Conservation (phyloP, 768 basidiomycete genomes). For the Russula emetica region DNA sequence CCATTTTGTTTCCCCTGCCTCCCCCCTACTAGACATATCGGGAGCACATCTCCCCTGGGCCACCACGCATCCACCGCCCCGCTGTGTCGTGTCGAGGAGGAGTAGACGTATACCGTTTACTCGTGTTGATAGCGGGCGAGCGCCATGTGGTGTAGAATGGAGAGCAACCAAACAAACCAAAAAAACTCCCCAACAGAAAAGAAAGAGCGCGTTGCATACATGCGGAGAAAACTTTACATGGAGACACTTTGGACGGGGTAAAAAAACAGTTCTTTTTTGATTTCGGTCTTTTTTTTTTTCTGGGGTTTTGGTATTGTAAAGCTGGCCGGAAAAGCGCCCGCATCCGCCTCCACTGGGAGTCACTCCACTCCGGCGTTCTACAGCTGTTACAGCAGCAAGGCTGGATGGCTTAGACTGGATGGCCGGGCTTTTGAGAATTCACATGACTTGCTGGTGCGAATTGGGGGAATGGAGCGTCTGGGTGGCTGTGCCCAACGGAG, state of each 20-base stretch:
- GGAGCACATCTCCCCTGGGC: not conserved
- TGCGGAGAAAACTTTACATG: not conserved
- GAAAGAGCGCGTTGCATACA: slow-evolving; percentile 1
- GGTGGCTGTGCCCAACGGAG: slow-evolving; percentile 15
- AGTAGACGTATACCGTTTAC: too few species aligned
- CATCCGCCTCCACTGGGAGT: not conserved
- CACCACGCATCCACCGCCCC: slow-evolving; percentile 20
- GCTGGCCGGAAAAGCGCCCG: not conserved
- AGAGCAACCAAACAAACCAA: not conserved
- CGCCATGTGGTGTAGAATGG: slow-evolving; percentile 8
- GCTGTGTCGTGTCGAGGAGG: slow-evolving; percentile 15
- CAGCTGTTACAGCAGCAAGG: not conserved
- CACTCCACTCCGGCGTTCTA: not conserved
- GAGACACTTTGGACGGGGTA: not conserved
- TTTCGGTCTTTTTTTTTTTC: not conserved
- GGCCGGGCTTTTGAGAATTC: not conserved
- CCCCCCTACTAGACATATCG: slow-evolving; percentile 4
- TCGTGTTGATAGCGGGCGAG: not conserved
- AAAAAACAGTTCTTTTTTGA: not conserved
- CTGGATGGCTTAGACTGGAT: too few species aligned
- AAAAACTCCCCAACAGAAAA: not conserved
- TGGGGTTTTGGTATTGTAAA: not conserved
- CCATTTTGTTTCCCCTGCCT: not conserved
- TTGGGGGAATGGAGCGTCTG: not conserved
- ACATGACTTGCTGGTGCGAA: not conserved